These are phyloP conservation scores for Plasmodium yoelii DNA, from an alignment of 169 alveolate species.

Conservation along the genomic window DNA sequence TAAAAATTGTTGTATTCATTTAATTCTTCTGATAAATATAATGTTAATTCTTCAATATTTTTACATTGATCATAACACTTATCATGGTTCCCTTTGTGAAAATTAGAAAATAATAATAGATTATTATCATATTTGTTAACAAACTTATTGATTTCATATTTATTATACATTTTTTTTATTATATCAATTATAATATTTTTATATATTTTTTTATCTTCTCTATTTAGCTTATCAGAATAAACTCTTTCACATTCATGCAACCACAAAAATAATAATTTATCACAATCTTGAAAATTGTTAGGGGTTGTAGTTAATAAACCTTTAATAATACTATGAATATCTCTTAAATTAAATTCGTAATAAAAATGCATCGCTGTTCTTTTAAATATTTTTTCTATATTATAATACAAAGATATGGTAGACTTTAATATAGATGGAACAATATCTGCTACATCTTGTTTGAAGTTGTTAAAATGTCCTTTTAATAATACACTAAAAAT, in stretches of 20 bases:
- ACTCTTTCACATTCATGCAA: slow-evolving; percentile 96
- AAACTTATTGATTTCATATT: slow-evolving; percentile 92
- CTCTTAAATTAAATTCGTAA: slow-evolving; percentile 96
- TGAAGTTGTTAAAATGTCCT: slow-evolving; percentile 92
- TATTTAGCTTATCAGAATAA: slow-evolving; percentile 94
- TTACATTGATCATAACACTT: slow-evolving; percentile 93
- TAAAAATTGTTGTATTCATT: slow-evolving; percentile 94
- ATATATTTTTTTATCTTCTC: slow-evolving; percentile 90
- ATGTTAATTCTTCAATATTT: slow-evolving; percentile 85
- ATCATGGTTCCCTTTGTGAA: slow-evolving; percentile 85
- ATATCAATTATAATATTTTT: slow-evolving; percentile 92
- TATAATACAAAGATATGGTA: slow-evolving; percentile 91
- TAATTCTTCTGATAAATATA: slow-evolving; percentile 91
- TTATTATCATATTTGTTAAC: slow-evolving; percentile 69
- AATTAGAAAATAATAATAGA: slow-evolving; percentile 75
- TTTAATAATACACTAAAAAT: slow-evolving; percentile 94
- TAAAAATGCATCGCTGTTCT: slow-evolving; percentile 97
- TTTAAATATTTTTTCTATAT: slow-evolving; percentile 92
- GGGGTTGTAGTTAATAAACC: slow-evolving; percentile 94
- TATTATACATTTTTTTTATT: slow-evolving; percentile 92
- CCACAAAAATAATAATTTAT: slow-evolving; percentile 94
- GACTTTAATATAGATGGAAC: slow-evolving; percentile 93
- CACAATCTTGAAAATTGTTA: slow-evolving; percentile 90
- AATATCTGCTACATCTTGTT: slow-evolving; percentile 91
- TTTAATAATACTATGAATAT: slow-evolving; percentile 94